These are phyloP conservation scores for Pseudocercospora vitis DNA, from an alignment of 2,329 filamentous ascomycete genomes.

Conservation along the genomic window DNA sequence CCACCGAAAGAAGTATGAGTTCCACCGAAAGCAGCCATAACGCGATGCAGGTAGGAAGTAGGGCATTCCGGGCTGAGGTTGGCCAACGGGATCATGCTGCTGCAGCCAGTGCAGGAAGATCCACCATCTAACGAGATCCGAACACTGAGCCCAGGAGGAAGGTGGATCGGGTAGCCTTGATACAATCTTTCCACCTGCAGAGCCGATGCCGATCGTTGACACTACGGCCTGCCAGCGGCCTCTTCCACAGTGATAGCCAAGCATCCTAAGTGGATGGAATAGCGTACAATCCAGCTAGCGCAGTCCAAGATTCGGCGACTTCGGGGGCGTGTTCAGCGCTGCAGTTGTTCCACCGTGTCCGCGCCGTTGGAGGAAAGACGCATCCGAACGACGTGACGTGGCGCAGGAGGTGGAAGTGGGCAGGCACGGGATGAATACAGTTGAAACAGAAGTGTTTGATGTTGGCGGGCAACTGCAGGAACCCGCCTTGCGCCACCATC, in stretches of 20 bases:
- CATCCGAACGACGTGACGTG: too few species aligned
- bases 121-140: neutral
- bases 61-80: constrained; percentile 1
- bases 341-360: neutral
- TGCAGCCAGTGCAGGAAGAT: constrained; percentile 9
- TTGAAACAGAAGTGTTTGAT: constrained; percentile 3
- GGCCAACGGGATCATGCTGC: neutral
- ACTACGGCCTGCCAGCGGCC: too few species aligned
- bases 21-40: constrained; percentile 10
- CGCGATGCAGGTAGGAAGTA: constrained; percentile 4
- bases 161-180: constrained; percentile 4
- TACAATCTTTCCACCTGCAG: constrained; percentile 4
- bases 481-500: constrained; percentile 4
- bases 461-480: constrained; percentile 5
- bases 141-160: neutral
- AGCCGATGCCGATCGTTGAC: neutral
- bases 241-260: constrained; percentile 4
- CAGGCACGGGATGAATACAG: neutral
- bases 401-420: neutral
- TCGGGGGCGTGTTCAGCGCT: neutral
- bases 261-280: too few species aligned
- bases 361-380: too few species aligned
- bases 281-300: neutral
- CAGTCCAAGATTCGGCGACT: neutral
- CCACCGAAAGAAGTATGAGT: constrained; percentile 3